These are phyloP conservation scores for Talinum fruticosum DNA, from an alignment of 148 eudicot species.

Conservation along the genomic window DNA sequence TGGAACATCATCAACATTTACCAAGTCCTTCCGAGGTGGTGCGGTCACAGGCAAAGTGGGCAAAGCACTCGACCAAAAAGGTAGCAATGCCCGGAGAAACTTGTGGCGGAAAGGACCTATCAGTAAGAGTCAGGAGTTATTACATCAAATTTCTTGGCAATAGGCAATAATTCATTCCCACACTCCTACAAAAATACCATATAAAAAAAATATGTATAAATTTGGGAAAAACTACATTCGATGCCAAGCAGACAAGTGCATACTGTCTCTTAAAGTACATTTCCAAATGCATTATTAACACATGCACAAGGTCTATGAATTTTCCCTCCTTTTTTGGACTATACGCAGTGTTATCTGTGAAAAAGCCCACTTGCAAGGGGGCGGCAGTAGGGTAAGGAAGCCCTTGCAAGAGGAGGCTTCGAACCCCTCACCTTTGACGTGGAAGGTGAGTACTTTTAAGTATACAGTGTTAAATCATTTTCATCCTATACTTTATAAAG, in stretches of 20 bases:
- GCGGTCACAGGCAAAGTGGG: slow-evolving; percentile 94
- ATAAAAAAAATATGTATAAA: not conserved
- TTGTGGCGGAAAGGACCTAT: slow-evolving; percentile 83
- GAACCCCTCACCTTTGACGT: not conserved
- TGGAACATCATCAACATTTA: slow-evolving; percentile 61
- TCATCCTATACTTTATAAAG: slow-evolving; percentile 7
- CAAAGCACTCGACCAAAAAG: slow-evolving; percentile 90
- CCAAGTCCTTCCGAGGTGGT: slow-evolving; percentile 70
- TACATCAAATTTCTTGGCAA: not conserved
- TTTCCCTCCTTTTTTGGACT: not conserved
- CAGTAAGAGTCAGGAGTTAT: slow-evolving; percentile 4
- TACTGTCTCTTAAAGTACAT: not conserved
- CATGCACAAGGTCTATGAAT: not conserved
- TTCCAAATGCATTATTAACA: not conserved
- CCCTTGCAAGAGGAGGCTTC: not conserved
- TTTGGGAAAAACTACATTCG: not conserved
- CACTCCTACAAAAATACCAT: not conserved
- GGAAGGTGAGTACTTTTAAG: not conserved
- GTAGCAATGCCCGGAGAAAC: slow-evolving; percentile 73
- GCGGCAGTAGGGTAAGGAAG: not conserved
- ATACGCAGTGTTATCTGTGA: no score
- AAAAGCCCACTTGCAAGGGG: not conserved
- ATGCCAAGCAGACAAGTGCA: not conserved
- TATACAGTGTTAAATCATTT: no score
- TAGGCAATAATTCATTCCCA: not conserved